phyloP scores from a whole-genome alignment of 192 early-diverging fungal genomes.

The Backusella macrospora region DNA sequence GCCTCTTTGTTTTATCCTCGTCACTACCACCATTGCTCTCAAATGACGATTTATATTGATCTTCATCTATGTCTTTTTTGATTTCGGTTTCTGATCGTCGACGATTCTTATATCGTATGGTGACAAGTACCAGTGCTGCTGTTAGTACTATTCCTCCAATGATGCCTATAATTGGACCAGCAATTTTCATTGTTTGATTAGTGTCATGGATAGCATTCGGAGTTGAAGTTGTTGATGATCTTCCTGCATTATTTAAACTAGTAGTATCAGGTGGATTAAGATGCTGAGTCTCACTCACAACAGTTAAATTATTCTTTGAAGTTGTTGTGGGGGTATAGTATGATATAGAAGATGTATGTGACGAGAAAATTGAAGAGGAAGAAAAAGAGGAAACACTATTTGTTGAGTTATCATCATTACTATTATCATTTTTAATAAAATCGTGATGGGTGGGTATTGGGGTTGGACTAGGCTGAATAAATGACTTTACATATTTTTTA shows the following conservation, averaged over 20 bases:
- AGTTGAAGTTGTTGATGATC: neutral
- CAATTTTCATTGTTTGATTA: slow-evolving; percentile 12
- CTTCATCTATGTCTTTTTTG: neutral
- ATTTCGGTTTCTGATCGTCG: neutral
- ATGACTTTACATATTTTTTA: slow-evolving; percentile 7
- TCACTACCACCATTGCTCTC: neutral
- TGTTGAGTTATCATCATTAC: neutral
- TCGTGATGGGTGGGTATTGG: neutral
- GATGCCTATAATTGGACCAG: slow-evolving; percentile 6
- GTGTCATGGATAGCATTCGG: neutral
- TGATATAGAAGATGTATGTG: neutral
- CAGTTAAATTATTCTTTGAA: neutral
- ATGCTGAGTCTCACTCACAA: neutral
- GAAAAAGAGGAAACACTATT: neutral
- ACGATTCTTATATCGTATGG: neutral
- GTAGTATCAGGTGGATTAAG: neutral
- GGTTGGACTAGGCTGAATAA: neutral
- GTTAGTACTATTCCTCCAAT: slow-evolving; percentile 5
- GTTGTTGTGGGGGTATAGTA: neutral
- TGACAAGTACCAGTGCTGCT: neutral
- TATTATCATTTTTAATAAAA: neutral
- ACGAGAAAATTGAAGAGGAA: neutral
- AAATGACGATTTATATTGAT: neutral
- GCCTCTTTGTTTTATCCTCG: neutral
- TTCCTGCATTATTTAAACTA: neutral